These are phyloP conservation scores for Thymus quinquecostatus DNA, from an alignment of 257 asterid species.

Conservation along the genomic window DNA sequence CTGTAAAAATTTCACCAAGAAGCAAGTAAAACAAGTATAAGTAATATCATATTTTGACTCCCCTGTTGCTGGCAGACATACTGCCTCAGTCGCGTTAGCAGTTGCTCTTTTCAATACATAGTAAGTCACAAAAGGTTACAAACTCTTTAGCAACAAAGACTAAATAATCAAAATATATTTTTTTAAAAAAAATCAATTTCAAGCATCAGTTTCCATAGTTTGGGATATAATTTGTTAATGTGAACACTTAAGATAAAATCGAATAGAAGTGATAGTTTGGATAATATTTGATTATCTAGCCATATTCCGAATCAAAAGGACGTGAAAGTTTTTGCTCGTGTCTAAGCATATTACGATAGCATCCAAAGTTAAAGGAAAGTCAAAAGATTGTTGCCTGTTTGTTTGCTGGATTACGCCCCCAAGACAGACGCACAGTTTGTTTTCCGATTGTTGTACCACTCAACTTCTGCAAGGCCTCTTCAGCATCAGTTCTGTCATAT, in stretches of 20 bases:
- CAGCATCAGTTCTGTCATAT: slow-evolving; percentile 62
- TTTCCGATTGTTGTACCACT: slow-evolving; percentile 75
- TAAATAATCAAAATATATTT: no score
- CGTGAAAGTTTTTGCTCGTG: background rate
- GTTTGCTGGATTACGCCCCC: slow-evolving; percentile 84
- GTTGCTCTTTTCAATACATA: no score
- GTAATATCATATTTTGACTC: no score
- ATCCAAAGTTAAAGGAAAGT: background rate
- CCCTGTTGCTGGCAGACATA: no score
- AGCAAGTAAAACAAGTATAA: background rate
- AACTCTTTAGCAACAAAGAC: no score
- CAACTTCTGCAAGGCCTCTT: slow-evolving; percentile 78
- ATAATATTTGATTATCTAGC: no score
- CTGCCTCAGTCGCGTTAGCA: background rate
- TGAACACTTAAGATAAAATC: no score
- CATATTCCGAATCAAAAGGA: background rate
- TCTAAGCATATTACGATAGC: background rate
- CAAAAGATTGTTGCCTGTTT: slow-evolving; percentile 52
- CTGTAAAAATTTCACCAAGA: slow-evolving; percentile 41
- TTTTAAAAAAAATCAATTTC: no score
- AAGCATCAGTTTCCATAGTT: no score
- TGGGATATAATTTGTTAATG: no score
- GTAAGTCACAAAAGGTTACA: no score
- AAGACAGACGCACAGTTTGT: slow-evolving; percentile 81
- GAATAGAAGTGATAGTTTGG: no score